Evolutionary conservation across 2,329 filamentous ascomycete genomes (phyloP).

Genomic region (Apiospora hydei): DNA sequence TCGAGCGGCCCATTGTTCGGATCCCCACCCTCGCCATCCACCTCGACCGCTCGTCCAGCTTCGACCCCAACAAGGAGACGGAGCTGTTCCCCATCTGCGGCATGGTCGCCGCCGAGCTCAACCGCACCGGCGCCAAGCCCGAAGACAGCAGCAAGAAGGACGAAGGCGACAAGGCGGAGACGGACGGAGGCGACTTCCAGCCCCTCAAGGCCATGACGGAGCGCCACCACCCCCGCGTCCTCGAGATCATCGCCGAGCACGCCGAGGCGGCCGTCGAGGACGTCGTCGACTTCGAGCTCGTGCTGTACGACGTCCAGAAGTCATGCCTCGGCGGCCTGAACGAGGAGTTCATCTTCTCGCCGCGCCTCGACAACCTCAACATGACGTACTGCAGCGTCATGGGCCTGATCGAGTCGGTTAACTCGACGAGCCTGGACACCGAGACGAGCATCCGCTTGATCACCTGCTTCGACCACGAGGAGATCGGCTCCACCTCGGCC

Average conservation of each 20-base stretch:
- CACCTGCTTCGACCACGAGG: slow-evolving; percentile 96
- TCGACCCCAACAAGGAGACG: slow-evolving; percentile 96
- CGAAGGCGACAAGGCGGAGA: slow-evolving; percentile 46
- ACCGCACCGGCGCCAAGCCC: slow-evolving; percentile 66
- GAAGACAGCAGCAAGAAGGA: slow-evolving; percentile 48
- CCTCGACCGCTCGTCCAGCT: slow-evolving; percentile 83
- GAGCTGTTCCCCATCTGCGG: slow-evolving; percentile 95
- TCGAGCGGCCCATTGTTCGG: slow-evolving; percentile 87
- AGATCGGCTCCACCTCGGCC: slow-evolving; percentile 90
- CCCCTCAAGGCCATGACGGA: slow-evolving; percentile 80
- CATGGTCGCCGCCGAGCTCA: slow-evolving; percentile 85
- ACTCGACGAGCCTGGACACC: slow-evolving; percentile 69
- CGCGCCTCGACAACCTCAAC: slow-evolving; percentile 93
- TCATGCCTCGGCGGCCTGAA: slow-evolving; percentile 87
- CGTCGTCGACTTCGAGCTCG: slow-evolving; percentile 91
- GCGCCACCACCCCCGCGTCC: slow-evolving; percentile 86
- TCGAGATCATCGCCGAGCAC: slow-evolving; percentile 84
- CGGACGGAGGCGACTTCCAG: slow-evolving; percentile 62
- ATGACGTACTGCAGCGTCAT: slow-evolving; percentile 94
- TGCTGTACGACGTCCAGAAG: slow-evolving; percentile 97
- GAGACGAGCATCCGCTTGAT: slow-evolving; percentile 89
- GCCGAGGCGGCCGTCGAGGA: slow-evolving; percentile 74
- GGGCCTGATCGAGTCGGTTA: slow-evolving; percentile 82
- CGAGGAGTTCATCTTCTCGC: slow-evolving; percentile 94
- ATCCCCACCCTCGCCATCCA: slow-evolving; percentile 96